Conservation (phyloP, 2,329 filamentous ascomycete species). For the Pseudogymnoascus sp. region DNA sequence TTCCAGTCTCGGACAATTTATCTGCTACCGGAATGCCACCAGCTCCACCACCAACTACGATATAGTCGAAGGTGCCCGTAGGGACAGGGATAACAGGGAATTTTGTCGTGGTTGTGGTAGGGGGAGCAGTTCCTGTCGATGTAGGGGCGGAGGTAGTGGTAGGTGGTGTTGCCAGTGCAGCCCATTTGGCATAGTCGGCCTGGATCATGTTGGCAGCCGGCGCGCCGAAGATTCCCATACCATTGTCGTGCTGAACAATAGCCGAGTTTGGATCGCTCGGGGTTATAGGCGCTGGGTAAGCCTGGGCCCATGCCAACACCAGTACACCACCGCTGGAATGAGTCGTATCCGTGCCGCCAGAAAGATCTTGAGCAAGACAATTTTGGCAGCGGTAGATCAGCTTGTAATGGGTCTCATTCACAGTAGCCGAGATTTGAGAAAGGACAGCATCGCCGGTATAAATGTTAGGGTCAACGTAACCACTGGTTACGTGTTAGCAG, state of each 20-base stretch:
- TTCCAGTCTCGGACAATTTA: constrained; percentile 9
- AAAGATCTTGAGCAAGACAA: constrained; percentile 46
- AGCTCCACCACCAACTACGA: constrained; percentile 11
- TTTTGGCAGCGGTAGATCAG: constrained; percentile 4
- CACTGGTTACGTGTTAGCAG: constrained; percentile 28
- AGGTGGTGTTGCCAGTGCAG: constrained; percentile 20
- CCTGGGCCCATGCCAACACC: constrained; percentile 51
- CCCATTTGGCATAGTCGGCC: constrained; percentile 29
- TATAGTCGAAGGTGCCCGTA: background rate
- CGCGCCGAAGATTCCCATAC: constrained; percentile 46
- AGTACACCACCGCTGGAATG: constrained; percentile 28
- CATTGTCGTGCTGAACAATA: constrained; percentile 48
- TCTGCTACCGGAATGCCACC: constrained; percentile 10
- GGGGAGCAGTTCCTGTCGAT: background rate
- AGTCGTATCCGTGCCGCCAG: constrained; percentile 40
- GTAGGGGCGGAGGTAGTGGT: constrained; percentile 17
- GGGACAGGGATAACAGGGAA: constrained; percentile 3
- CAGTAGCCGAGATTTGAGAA: constrained; percentile 1
- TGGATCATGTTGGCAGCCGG: constrained; percentile 38
- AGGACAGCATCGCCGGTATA: constrained; percentile 44
- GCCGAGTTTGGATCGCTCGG: constrained; percentile 38
- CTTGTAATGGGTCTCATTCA: background rate
- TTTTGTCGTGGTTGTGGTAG: constrained; percentile 18
- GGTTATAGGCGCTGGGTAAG: constrained; percentile 31
- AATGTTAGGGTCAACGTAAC: constrained; percentile 50